Evolutionary conservation across 345 rosid species (phyloP).

Genomic region (Pugionium cornutum): DNA sequence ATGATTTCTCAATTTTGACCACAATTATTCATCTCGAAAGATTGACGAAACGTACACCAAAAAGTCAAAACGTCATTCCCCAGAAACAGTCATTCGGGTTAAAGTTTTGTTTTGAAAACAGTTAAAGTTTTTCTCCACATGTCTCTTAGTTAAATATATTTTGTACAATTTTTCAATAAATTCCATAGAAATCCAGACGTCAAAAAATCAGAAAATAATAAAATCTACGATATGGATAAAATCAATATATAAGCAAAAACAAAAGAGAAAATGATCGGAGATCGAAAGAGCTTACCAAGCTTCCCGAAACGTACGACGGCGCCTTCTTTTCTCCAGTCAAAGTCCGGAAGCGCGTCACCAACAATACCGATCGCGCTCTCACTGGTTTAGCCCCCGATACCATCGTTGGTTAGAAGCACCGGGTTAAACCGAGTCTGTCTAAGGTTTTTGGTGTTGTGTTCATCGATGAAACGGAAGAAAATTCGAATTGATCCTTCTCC

Average conservation of each 20-base stretch:
- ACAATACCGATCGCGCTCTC: constrained; percentile 58
- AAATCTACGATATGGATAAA: neutral
- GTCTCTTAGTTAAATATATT: no score
- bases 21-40: no score
- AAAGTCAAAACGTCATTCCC: no score
- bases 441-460: constrained; percentile 65
- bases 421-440: constrained; percentile 70
- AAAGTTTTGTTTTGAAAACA: no score
- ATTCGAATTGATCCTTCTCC: constrained; percentile 52
- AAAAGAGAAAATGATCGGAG: constrained; percentile 4
- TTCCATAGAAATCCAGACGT: no score
- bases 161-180: no score
- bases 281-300: constrained; percentile 48
- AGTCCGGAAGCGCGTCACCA: constrained; percentile 67
- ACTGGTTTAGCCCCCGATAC: constrained; percentile 68
- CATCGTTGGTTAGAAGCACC: constrained; percentile 87
- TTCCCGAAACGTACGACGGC: constrained; percentile 73
- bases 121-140: no score
- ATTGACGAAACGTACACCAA: no score
- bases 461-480: constrained; percentile 77
- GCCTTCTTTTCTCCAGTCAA: constrained; percentile 85
- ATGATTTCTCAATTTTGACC: no score
- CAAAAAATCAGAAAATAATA: no score
- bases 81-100: no score
- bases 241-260: no score